Base-by-base conservation (phyloP, 1,284 basidiomycete genomes). In the Marasmius tenuissimus region DNA sequence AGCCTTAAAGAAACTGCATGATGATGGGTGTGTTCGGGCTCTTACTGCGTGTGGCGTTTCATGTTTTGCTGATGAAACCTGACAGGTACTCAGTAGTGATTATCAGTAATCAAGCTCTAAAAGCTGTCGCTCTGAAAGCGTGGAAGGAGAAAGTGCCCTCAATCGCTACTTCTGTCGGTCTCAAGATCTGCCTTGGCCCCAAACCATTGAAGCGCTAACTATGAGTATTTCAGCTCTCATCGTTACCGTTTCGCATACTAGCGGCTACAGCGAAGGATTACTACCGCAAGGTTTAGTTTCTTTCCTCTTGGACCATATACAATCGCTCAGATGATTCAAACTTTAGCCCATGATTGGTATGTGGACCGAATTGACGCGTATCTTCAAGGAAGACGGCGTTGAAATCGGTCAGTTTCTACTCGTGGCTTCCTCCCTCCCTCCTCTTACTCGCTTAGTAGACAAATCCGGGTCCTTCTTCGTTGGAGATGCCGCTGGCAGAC, bases 401-500 rank as follows among this genome's bases (percentile, higher is more conserved):
- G 72, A 78, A 20, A 90, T 96, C 66, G 91, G 93, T 93, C 55
- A 38, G 79, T 72, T 8, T 38, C 38, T 42, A 50, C 37, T 47
- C n/a, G 48, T 18, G 14, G 18, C 56, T 48, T 11, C 38, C 54
- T 53, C 39, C 38, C 6, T 14, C 57, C 45, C n/a, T n/a, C 38
- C 34, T 48, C 45, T 20, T 27, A 27, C 27, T 27, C 27, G 27
- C 20, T 9, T n/a, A 53, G 1, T 66, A 94, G 94, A 96, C 72
- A 82, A 85, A 66, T 63, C 71, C 0, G 60, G 76, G 0, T 90
- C 91, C 0, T 91, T 92, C 67, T 96, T 90, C 69, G 89, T 97
- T 2, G 96, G 96, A 5, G 96, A 98, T 69, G 95, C 94, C 1
- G 96, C 95, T 7, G 95, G 95, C 9, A 83, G 95, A 49, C 68